A percentile compares a stretch with the other conserved stretches of the same genome.
Conservation (phyloP, 1,139 yeast genomes). For the Eremothecium cymbalariae region DNA sequence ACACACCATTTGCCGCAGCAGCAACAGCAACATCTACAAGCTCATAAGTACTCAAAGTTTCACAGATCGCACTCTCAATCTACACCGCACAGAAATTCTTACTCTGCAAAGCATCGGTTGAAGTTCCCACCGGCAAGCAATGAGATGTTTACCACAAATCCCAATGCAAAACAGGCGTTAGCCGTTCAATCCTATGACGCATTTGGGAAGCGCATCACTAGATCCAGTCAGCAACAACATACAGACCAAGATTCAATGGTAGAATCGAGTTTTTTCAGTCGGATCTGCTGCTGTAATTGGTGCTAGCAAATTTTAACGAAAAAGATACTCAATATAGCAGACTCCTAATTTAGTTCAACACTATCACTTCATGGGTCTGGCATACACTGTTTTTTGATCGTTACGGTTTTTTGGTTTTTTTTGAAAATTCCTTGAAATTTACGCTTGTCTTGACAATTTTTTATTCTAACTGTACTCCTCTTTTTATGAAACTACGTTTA, state of each 20-base stretch:
- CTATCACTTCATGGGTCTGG: no score
- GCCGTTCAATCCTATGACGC: constrained; percentile 16
- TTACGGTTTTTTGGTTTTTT: no score
- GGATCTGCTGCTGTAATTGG: constrained; percentile 10
- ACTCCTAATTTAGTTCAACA: no score
- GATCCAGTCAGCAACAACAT: constrained; percentile 6
- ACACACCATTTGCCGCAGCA: constrained; percentile 8
- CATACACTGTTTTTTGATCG: no score
- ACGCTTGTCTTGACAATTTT: no score
- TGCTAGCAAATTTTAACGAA: no score
- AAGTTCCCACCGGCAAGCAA: constrained; percentile 7
- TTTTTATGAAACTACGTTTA: no score
- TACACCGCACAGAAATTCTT: constrained; percentile 12
- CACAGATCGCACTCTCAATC: constrained; percentile 11
- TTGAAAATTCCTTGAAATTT: no score
- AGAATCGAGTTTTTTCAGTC: constrained; percentile 11
- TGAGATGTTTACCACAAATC: constrained; percentile 9
- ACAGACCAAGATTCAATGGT: constrained; percentile 12
- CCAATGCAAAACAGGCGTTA: constrained; percentile 9
- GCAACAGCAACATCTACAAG: constrained; percentile 11
- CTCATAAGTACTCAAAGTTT: constrained; percentile 9
- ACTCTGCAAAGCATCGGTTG: constrained; percentile 10
- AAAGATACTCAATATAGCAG: no score
- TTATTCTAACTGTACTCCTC: no score
- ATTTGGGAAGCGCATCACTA: constrained; percentile 15